A percentile compares a stretch with the other conserved stretches of the same genome.
Evolutionary conservation across 2,329 filamentous ascomycete genomes (phyloP).

Genomic region (Talaromyces sp.): DNA sequence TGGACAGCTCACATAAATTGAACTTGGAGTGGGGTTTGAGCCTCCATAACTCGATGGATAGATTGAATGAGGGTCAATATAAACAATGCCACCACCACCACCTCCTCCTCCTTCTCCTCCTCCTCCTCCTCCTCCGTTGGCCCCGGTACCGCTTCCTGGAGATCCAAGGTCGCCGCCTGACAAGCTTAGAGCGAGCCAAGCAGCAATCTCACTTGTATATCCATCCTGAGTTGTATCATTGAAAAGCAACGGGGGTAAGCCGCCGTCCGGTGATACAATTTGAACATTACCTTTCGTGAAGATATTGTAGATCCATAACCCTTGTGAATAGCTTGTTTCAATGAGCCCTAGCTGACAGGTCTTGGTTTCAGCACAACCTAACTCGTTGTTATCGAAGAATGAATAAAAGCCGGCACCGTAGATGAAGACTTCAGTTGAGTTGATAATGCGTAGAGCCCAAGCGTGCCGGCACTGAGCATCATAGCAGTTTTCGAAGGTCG

Average conservation of each 20-base stretch:
- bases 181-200: not conserved
- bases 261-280: constrained; percentile 24
- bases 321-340: constrained; percentile 23
- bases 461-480: not conserved
- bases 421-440: constrained; percentile 55
- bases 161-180: not conserved
- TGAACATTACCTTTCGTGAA: constrained; percentile 27
- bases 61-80: not conserved
- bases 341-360: constrained; percentile 47
- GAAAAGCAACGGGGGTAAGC: not conserved
- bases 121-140: not conserved
- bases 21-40: not conserved
- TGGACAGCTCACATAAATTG: not conserved
- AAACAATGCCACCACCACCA: not conserved
- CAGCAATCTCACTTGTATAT: not conserved
- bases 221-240: constrained; percentile 19
- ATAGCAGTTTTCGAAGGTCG: constrained; percentile 49
- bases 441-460: constrained; percentile 64
- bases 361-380: constrained; percentile 44
- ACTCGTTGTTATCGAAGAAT: constrained; percentile 60
- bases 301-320: constrained; percentile 27
- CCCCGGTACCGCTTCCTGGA: not conserved
- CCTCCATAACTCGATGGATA: not conserved
- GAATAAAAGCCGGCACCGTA: constrained; percentile 64
- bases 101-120: not conserved